Percentiles rank a stretch among this genome's conserved stretches.
phyloP scores from a whole-genome alignment of 2,329 filamentous ascomycete species.

The Bipolaris bicolor region DNA sequence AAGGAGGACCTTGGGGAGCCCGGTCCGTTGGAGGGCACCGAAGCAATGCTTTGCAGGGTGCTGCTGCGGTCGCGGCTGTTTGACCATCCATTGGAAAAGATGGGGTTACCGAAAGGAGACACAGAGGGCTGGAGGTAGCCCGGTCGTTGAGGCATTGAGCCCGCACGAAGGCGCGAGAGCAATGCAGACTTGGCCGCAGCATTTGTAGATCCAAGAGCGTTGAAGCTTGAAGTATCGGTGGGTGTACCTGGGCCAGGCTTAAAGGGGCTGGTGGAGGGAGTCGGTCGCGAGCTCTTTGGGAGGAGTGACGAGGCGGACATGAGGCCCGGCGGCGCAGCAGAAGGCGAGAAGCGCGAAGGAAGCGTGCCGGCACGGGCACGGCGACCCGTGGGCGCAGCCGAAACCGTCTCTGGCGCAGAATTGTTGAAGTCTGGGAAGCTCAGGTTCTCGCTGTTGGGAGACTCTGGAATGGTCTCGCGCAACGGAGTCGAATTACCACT shows the following conservation, averaged over 20 bases:
- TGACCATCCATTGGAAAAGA: constrained; percentile 88
- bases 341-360: constrained; percentile 90
- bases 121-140: constrained; percentile 65
- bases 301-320: constrained; percentile 61
- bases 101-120: constrained; percentile 81
- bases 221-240: constrained; percentile 41
- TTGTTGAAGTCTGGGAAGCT: constrained; percentile 90
- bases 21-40: constrained; percentile 83
- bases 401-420: constrained; percentile 66
- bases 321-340: constrained; percentile 66
- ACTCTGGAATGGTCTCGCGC: constrained; percentile 96
- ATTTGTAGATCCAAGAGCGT: constrained; percentile 57
- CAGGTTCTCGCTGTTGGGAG: constrained; percentile 89
- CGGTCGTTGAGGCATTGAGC: constrained; percentile 89
- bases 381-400: constrained; percentile 69
- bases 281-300: constrained; percentile 81
- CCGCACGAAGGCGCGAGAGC: constrained; percentile 84
- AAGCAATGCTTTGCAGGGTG: constrained; percentile 88
- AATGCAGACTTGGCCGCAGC: constrained; percentile 70
- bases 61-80: constrained; percentile 80
- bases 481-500: constrained; percentile 96
- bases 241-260: constrained; percentile 64
- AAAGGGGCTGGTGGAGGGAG: constrained; percentile 86
- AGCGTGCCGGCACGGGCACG: constrained; percentile 91
- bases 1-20: constrained; percentile 87